These are phyloP conservation scores for Nemania sp. DNA, from an alignment of 2,329 filamentous ascomycete species.

Conservation along the genomic window DNA sequence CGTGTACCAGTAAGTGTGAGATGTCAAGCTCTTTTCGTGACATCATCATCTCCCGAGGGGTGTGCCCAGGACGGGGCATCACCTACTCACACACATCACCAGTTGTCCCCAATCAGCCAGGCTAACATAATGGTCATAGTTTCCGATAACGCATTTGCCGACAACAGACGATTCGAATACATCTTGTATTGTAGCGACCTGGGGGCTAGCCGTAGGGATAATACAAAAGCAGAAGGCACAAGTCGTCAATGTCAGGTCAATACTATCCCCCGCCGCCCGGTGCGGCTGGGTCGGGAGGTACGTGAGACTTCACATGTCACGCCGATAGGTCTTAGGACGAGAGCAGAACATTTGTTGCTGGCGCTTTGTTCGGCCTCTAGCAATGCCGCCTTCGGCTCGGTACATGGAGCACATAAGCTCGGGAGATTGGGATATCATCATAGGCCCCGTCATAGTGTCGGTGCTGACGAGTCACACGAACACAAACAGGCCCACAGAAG, in stretches of 20 bases:
- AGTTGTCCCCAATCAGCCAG: not conserved
- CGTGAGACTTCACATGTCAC: conserved; percentile 12
- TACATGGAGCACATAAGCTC: no score
- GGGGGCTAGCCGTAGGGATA: not conserved
- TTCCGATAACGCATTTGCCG: not conserved
- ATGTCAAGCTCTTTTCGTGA: not conserved
- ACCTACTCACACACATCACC: no score
- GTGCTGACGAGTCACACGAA: conserved; percentile 10
- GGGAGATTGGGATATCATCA: no score
- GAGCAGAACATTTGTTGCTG: no score
- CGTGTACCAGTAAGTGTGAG: conserved; percentile 23
- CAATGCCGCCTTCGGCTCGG: no score
- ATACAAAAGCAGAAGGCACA: not conserved
- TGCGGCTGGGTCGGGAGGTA: conserved; percentile 42
- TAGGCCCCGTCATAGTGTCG: not conserved
- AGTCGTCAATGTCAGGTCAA: conserved; percentile 46
- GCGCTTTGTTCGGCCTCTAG: no score
- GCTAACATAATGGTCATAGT: conserved; percentile 2
- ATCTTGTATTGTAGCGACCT: no score
- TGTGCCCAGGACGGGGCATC: not conserved
- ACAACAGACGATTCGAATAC: no score
- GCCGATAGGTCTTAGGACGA: no score
- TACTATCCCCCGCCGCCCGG: conserved; percentile 55
- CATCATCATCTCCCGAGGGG: not conserved
- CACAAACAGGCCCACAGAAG: conserved; percentile 40